A percentile compares a stretch with the other conserved stretches of the same genome.
Conservation (phyloP, 1,284 basidiomycete genomes). For the Apiotrichum veenhuisii region DNA sequence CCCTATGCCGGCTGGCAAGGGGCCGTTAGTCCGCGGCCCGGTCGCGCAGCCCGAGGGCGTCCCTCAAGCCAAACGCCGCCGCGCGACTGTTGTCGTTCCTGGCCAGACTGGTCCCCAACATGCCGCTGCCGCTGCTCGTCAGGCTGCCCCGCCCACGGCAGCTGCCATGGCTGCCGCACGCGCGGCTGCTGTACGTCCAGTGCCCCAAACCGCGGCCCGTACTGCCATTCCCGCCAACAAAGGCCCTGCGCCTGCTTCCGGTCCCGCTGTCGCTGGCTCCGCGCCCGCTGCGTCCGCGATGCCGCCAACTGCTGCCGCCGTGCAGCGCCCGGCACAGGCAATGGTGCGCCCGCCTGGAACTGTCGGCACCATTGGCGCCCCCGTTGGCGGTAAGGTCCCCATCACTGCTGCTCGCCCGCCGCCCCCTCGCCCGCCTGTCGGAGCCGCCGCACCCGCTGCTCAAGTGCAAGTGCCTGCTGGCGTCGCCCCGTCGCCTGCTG, state of each 20-base stretch:
- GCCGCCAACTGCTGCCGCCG: background rate
- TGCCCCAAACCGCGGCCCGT: no score
- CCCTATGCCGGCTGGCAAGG: conserved; percentile 19
- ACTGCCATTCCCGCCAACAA: background rate
- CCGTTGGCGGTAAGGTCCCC: background rate
- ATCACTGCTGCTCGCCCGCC: no score
- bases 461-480: no score
- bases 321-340: background rate
- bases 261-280: background rate
- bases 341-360: no score
- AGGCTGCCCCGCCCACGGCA: background rate
- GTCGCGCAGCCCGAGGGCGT: conserved; percentile 36
- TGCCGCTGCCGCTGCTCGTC: background rate
- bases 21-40: conserved; percentile 34
- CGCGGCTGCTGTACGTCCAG: background rate
- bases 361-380: background rate
- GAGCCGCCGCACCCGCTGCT: background rate
- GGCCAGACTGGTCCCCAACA: background rate
- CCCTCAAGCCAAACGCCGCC: conserved; percentile 41
- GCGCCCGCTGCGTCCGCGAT: background rate
- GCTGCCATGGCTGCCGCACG: background rate
- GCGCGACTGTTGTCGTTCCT: conserved; percentile 31
- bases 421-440: background rate
- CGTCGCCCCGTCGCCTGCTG: background rate
- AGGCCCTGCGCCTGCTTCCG: background rate